Percentiles rank a stretch among this genome's conserved stretches.
These are phyloP conservation scores for Colletotrichum camelliae DNA, from an alignment of 2,329 filamentous ascomycete species.

Conservation along the genomic window DNA sequence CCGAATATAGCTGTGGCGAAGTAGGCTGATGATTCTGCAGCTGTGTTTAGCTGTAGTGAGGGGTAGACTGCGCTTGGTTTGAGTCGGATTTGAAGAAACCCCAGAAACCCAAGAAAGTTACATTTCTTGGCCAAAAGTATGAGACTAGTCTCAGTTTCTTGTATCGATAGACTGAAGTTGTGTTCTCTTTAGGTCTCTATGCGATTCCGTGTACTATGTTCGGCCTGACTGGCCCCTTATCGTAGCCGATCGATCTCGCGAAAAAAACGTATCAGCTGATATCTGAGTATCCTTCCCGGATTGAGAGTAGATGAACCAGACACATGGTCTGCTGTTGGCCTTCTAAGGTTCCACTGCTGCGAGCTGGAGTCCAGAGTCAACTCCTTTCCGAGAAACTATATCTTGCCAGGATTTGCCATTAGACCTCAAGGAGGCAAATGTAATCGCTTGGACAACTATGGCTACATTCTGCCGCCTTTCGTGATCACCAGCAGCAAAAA, in stretches of 20 bases:
- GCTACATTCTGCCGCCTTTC: too few relatives aligned
- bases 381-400: neutral
- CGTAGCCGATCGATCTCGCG: neutral
- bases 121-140: neutral
- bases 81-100: neutral
- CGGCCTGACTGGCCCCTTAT: accelerated
- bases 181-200: neutral
- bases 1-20: neutral
- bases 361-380: accelerated
- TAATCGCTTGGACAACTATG: too few relatives aligned
- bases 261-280: neutral
- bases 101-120: too few relatives aligned
- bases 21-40: neutral
- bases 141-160: neutral
- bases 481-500: too few relatives aligned
- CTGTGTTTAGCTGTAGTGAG: neutral
- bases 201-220: neutral
- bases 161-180: accelerated
- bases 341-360: neutral
- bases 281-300: accelerated
- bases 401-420: neutral
- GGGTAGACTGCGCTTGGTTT: neutral
- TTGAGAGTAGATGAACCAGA: neutral
- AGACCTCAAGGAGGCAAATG: neutral
- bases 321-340: accelerated